A percentile compares a stretch with the other conserved stretches of the same genome.
Evolutionary conservation across 73 alveolate species (phyloP).

Genomic region (Stentor coeruleus): DNA sequence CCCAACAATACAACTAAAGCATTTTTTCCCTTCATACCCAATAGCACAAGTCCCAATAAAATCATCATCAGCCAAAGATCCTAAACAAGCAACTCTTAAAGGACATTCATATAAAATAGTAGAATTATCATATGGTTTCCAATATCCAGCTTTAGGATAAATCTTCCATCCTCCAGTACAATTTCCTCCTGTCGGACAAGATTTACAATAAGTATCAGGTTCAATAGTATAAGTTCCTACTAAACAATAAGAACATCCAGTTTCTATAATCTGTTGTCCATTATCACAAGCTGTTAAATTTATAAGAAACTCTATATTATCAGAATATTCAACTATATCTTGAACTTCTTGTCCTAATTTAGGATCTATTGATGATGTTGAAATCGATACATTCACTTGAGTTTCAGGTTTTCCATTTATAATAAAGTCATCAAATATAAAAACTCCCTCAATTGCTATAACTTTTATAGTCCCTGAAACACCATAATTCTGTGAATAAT

Average conservation of each 20-base stretch:
- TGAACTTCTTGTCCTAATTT: too few relatives aligned
- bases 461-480: neutral
- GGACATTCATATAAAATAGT: constrained; percentile 31
- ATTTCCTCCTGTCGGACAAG: constrained; percentile 23
- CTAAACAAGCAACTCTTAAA: constrained; percentile 44
- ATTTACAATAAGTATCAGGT: neutral
- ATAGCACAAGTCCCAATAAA: constrained; percentile 27
- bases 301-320: neutral
- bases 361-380: too few relatives aligned
- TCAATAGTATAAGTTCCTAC: neutral
- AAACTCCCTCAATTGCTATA: neutral
- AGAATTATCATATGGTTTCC: neutral
- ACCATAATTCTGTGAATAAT: too few relatives aligned
- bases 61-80: constrained; percentile 36
- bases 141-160: constrained; percentile 21
- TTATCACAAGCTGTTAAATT: neutral
- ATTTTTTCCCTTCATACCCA: constrained; percentile 52
- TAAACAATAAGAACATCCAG: neutral
- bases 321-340: neutral
- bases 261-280: neutral
- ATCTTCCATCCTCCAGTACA: constrained; percentile 7
- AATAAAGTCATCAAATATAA: too few relatives aligned
- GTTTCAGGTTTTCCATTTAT: neutral
- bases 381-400: neutral
- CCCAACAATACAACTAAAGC: constrained; percentile 46